Evolutionary conservation across 2,329 filamentous ascomycete genomes (phyloP), one percentile per base, ranked within the genome.

Genomic region (Apiospora kogelbergensis): DNA sequence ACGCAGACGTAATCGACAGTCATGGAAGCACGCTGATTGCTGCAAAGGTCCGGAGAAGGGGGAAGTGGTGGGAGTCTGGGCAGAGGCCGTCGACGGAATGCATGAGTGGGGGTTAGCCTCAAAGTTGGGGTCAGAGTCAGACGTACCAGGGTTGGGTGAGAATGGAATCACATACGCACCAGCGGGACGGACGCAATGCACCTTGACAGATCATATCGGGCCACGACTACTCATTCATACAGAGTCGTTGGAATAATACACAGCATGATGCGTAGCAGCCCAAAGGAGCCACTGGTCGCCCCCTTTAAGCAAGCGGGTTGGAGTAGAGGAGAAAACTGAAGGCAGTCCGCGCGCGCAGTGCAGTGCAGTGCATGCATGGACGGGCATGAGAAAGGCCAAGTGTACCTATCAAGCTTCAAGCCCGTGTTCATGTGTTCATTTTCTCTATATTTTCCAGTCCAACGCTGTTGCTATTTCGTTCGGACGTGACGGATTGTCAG

Each of bases 111-210:
- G 63, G 63, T 65, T 42, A 64, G 60, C 60, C 60, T 64, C 60
- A 64, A 64, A 17, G 60, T 41, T 64, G 63, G 63, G 63, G 60
- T 41, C 44, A 37, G 63, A 37, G 63, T 65, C 63, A 65, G 41
- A 65, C 15, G 63, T 65, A 65, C 63, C 63, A 65, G 63, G 63
- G 63, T 65, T 65, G 63, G 63, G 63, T 63, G 40, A 42, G 63
- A 65, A 41, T 10, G 13, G 20, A 65, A 37, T 57, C 9, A 20
- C 48, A 20, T 33, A 22, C 30, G 53, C 53, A 60, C 53, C 53
- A 60, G 53, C 48, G 48, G 48, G 48, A 60, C 26, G 48, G 48
- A 60, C 26, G 48, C 30, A 37, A 60, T 60, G 53, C 53, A n/a
- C 26, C 17, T 17, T 37, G 53, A 37, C 53, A 60, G 53, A 37